Evolutionary conservation across 495 filamentous ascomycete species (phyloP).

Genomic region (Lentithecium fluviatile): DNA sequence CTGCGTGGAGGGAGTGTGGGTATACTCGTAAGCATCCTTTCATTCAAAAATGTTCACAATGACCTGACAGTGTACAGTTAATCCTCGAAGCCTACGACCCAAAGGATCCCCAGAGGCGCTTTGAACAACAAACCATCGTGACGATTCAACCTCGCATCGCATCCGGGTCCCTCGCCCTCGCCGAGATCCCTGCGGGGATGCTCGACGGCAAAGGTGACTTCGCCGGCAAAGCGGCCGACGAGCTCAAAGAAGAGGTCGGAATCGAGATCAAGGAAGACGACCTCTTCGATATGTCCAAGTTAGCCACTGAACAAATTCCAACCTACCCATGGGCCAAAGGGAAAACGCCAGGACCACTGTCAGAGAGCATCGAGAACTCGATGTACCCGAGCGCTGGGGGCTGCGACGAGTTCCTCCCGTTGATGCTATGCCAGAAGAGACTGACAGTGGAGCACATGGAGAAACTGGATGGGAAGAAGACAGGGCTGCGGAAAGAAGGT

Average conservation of each 20-base stretch:
- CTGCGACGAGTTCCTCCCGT: constrained; percentile 79
- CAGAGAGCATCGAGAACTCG: constrained; percentile 57
- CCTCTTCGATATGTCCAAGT: constrained; percentile 67
- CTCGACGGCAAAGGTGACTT: constrained; percentile 75
- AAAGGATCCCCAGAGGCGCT: constrained; percentile 49
- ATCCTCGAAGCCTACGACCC: constrained; percentile 59
- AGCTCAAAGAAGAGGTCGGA: constrained; percentile 74
- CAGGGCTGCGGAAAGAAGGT: constrained; percentile 71
- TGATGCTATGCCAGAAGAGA: constrained; percentile 71
- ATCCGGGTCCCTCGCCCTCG: constrained; percentile 69
- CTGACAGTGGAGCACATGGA: constrained; percentile 63
- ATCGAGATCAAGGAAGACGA: constrained; percentile 52
- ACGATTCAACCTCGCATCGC: constrained; percentile 83
- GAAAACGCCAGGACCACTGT: constrained; percentile 15
- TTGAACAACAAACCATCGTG: constrained; percentile 66
- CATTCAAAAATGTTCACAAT: background rate
- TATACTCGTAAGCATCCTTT: constrained; percentile 61
- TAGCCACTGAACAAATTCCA: constrained; percentile 44
- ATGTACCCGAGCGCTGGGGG: constrained; percentile 78
- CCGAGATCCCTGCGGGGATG: constrained; percentile 88
- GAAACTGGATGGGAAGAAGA: constrained; percentile 71
- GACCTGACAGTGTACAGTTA: constrained; percentile 42
- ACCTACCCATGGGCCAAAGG: background rate
- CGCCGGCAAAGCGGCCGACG: constrained; percentile 71
- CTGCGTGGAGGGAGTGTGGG: constrained; percentile 77